phyloP scores from a whole-genome alignment of 331 rosid genomes.

The Malus hybrid region DNA sequence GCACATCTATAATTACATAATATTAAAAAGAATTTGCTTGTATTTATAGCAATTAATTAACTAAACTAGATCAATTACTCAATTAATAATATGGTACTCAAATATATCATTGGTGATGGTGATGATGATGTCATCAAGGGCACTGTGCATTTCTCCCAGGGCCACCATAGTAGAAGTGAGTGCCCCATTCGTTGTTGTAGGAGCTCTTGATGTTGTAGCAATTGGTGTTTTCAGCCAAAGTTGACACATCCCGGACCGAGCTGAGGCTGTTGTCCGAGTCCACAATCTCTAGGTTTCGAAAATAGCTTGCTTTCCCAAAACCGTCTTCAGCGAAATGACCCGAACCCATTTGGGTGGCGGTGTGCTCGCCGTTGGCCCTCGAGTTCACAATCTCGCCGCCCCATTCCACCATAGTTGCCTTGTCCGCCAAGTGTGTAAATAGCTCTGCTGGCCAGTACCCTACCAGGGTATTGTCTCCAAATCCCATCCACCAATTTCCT shows the following conservation, averaged over 20 bases:
- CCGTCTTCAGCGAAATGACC: constrained; percentile 85
- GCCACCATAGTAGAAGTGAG: constrained; percentile 87
- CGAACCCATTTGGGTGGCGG: constrained; percentile 90
- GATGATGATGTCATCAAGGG: constrained; percentile 13
- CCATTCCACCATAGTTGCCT: constrained; percentile 97
- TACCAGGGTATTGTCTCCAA: constrained; percentile 59
- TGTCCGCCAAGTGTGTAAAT: constrained; percentile 75
- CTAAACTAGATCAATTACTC: no score
- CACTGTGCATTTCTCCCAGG: constrained; percentile 70
- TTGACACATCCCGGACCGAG: constrained; percentile 47
- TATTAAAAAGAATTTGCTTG: no score
- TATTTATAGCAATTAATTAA: no score
- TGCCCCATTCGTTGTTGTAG: constrained; percentile 68
- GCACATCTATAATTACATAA: no score
- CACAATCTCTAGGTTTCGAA: constrained; percentile 79
- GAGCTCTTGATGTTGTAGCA: constrained; percentile 75
- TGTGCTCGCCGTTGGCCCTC: constrained; percentile 55
- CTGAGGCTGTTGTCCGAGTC: constrained; percentile 77
- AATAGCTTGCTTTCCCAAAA: constrained; percentile 88
- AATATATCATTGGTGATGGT: neutral
- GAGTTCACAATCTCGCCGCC: constrained; percentile 95
- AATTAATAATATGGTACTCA: no score
- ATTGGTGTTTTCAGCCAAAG: constrained; percentile 66
- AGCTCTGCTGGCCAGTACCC: constrained; percentile 97
- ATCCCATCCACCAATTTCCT: constrained; percentile 99